A percentile compares a stretch with the other conserved stretches of the same genome.
Conservation (phyloP, 1,284 basidiomycete genomes). For the Ceratobasidium sp. region DNA sequence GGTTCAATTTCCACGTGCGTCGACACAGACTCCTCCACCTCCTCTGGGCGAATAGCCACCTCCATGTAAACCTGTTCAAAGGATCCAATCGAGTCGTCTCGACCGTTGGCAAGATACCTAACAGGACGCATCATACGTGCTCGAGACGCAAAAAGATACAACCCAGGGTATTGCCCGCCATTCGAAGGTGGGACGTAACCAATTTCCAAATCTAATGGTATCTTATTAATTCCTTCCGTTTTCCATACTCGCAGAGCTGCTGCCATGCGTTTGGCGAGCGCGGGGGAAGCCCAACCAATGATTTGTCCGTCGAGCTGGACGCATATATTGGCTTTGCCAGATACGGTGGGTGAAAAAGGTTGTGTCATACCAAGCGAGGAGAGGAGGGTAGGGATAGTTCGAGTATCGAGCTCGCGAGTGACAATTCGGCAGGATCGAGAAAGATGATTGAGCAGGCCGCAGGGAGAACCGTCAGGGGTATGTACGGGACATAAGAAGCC, state of each 20-base stretch:
- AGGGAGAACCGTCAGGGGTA: slow-evolving; percentile 98
- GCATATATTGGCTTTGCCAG: slow-evolving; percentile 83
- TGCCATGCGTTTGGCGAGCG: slow-evolving; percentile 83
- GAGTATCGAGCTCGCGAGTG: slow-evolving; percentile 78
- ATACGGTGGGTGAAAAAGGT: slow-evolving; percentile 78
- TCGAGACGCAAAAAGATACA: slow-evolving; percentile 91
- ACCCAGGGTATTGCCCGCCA: slow-evolving; percentile 96
- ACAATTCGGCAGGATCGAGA: slow-evolving; percentile 94
- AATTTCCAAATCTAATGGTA: slow-evolving; percentile 96
- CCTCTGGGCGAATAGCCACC: slow-evolving; percentile 90
- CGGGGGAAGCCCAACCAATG: slow-evolving; percentile 92
- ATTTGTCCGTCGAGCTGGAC: slow-evolving; percentile 95
- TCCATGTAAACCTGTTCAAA: slow-evolving; percentile 99
- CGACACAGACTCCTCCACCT: slow-evolving; percentile 84
- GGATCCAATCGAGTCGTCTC: slow-evolving; percentile 90
- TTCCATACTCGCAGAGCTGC: slow-evolving; percentile 92
- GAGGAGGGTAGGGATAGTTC: slow-evolving; percentile 85
- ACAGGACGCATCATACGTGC: slow-evolving; percentile 99
- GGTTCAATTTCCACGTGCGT: slow-evolving; percentile 95
- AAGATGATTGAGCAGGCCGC: slow-evolving; percentile 97
- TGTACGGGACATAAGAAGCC: slow-evolving; percentile 99
- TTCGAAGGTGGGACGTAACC: slow-evolving; percentile 90
- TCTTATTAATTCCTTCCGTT: slow-evolving; percentile 83
- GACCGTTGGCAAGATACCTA: slow-evolving; percentile 86
- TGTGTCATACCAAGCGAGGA: slow-evolving; percentile 95